Evolutionary conservation across 2,329 filamentous ascomycete species (phyloP).

Genomic region (Nemania sp.): DNA sequence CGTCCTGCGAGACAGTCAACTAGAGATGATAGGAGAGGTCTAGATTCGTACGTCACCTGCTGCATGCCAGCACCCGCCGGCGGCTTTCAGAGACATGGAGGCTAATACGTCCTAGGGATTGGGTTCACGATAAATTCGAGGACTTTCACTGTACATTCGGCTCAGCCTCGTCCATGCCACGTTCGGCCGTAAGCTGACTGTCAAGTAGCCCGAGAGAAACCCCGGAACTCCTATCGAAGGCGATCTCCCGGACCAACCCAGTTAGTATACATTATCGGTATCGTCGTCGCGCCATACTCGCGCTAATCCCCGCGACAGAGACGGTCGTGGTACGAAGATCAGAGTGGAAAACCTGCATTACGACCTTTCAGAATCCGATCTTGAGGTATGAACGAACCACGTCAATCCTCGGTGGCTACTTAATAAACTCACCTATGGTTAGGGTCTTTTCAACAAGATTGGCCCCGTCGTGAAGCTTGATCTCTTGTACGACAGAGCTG

Average conservation of each 20-base stretch:
- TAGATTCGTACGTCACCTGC: slow-evolving; percentile 65
- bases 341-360: slow-evolving; percentile 92
- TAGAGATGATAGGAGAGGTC: slow-evolving; percentile 66
- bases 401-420: background rate
- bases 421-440: slow-evolving; percentile 34
- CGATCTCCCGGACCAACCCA: slow-evolving; percentile 46
- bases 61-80: background rate
- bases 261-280: slow-evolving; percentile 18
- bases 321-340: slow-evolving; percentile 67
- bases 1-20: slow-evolving; percentile 48
- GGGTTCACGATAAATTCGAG: slow-evolving; percentile 91
- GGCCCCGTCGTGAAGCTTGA: slow-evolving; percentile 71
- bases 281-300: slow-evolving; percentile 2
- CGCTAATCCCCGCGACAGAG: slow-evolving; percentile 44
- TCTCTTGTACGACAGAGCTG: slow-evolving; percentile 83
- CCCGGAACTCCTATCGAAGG: slow-evolving; percentile 39
- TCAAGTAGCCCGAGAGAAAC: slow-evolving; percentile 33
- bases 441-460: slow-evolving; percentile 83
- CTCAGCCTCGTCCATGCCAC: background rate
- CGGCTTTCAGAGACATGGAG: background rate
- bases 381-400: slow-evolving; percentile 62
- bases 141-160: slow-evolving; percentile 61
- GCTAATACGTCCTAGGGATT: slow-evolving; percentile 66
- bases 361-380: slow-evolving; percentile 82
- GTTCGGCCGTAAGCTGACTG: slow-evolving; percentile 11